Conservation (phyloP, 2,329 filamentous ascomycete species). For the Stenocarpella maydis region DNA sequence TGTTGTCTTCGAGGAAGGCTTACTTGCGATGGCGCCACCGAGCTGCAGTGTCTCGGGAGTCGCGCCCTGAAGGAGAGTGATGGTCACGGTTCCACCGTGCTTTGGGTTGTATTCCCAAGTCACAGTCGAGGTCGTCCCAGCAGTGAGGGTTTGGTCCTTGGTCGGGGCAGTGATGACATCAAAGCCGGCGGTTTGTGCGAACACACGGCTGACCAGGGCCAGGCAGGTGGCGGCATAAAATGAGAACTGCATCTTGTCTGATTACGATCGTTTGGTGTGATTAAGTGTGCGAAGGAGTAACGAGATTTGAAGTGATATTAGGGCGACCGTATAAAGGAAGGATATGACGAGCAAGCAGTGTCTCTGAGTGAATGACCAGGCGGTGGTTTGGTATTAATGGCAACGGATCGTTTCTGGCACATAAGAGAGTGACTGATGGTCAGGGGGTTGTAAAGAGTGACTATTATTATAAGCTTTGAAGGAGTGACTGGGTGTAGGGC, state of each 20-base stretch:
- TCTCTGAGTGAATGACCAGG: constrained; percentile 27
- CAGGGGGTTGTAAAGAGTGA: constrained; percentile 29
- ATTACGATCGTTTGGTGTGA: constrained; percentile 31
- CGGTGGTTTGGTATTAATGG: constrained; percentile 18
- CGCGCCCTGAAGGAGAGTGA: constrained; percentile 63
- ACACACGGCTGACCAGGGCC: constrained; percentile 58
- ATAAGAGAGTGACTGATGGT: constrained; percentile 28
- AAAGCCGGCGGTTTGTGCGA: constrained; percentile 66
- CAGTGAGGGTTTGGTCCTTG: constrained; percentile 52
- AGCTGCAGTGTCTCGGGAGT: constrained; percentile 52
- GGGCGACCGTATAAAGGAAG: constrained; percentile 1
- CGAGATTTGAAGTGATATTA: constrained; percentile 1
- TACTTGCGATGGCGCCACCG: constrained; percentile 57
- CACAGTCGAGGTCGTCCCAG: constrained; percentile 60
- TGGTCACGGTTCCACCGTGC: constrained; percentile 55
- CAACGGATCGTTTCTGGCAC: constrained; percentile 15
- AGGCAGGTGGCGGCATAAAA: constrained; percentile 56
- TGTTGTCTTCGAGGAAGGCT: constrained; percentile 43
- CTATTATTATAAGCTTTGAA: constrained; percentile 17
- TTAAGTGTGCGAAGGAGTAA: constrained; percentile 18
- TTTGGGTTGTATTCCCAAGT: constrained; percentile 55
- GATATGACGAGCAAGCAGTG: constrained; percentile 15
- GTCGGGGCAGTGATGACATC: constrained; percentile 60
- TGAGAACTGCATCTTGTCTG: constrained; percentile 63
- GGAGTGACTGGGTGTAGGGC: constrained; percentile 32